phyloP scores from a whole-genome alignment of 371 early-diverging fungal genomes.

The Apophysomyces ossiformis region DNA sequence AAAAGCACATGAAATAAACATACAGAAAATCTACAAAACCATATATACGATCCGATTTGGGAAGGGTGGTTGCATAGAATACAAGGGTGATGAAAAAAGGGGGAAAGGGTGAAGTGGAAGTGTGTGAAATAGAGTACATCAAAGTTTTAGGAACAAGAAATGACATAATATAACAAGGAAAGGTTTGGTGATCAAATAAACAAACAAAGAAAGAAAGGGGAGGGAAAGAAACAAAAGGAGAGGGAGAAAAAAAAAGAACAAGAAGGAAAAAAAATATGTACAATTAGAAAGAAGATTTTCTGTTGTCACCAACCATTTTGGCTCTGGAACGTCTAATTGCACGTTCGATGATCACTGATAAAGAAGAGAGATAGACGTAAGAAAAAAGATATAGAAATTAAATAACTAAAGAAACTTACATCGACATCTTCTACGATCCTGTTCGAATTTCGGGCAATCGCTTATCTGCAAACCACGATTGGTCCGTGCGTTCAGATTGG shows the following conservation, averaged over 20 bases:
- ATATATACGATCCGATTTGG: slow-evolving; percentile 11
- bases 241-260: not conserved
- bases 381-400: not conserved
- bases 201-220: slow-evolving; percentile 10
- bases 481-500: slow-evolving; percentile 37
- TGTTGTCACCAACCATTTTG: not conserved
- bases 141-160: slow-evolving; percentile 2
- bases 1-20: slow-evolving; percentile 10
- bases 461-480: slow-evolving; percentile 34
- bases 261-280: slow-evolving; percentile 1
- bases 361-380: not conserved
- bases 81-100: slow-evolving; percentile 6
- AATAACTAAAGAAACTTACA: slow-evolving; percentile 20
- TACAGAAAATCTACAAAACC: slow-evolving; percentile 6
- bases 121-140: slow-evolving; percentile 9
- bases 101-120: not conserved
- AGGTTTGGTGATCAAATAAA: not conserved
- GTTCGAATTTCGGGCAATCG: slow-evolving; percentile 44
- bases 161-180: slow-evolving; percentile 17
- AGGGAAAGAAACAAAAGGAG: slow-evolving; percentile 2
- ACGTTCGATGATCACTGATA: slow-evolving; percentile 11
- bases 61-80: slow-evolving; percentile 5
- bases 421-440: slow-evolving; percentile 38
- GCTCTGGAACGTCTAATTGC: slow-evolving; percentile 6
- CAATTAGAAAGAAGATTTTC: not conserved